Evolutionary conservation across 208 protist genomes (phyloP).

Genomic region (Porcisia deanei): DNA sequence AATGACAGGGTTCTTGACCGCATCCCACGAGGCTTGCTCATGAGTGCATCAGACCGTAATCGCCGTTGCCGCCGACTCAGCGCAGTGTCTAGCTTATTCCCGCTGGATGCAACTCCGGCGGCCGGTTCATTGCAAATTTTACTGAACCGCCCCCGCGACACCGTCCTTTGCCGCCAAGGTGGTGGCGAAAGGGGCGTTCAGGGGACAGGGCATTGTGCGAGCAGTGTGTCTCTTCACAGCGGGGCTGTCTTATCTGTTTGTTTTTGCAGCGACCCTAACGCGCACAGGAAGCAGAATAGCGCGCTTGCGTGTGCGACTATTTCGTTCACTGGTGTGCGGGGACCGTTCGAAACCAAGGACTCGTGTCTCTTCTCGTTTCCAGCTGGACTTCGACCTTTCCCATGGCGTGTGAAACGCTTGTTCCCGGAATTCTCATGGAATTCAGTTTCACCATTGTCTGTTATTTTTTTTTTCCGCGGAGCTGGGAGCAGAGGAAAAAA

Average conservation of each 20-base stretch:
- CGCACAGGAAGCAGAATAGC: neutral
- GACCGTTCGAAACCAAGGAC: slow-evolving; percentile 23
- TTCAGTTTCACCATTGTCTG: slow-evolving; percentile 88
- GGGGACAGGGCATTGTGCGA: slow-evolving; percentile 44
- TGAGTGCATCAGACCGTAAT: slow-evolving; percentile 37
- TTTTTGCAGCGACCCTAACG: neutral
- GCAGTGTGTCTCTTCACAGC: slow-evolving; percentile 40
- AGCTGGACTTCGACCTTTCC: slow-evolving; percentile 53
- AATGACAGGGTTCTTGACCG: slow-evolving; percentile 5
- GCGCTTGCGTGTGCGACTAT: slow-evolving; percentile 1
- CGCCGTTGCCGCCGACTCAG: slow-evolving; percentile 33
- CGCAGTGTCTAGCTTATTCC: slow-evolving; percentile 74
- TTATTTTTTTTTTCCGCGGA: slow-evolving; percentile 86
- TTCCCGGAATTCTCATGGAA: slow-evolving; percentile 84
- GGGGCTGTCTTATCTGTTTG: slow-evolving; percentile 2
- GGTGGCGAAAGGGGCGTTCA: slow-evolving; percentile 67
- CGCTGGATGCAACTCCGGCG: slow-evolving; percentile 71
- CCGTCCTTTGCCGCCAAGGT: slow-evolving; percentile 86
- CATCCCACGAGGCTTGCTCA: slow-evolving; percentile 17
- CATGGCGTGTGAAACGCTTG: slow-evolving; percentile 48
- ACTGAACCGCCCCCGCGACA: slow-evolving; percentile 32
- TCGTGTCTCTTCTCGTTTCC: slow-evolving; percentile 36
- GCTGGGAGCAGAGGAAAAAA: slow-evolving; percentile 27
- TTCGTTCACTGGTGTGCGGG: slow-evolving; percentile 5
- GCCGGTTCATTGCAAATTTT: slow-evolving; percentile 91